Conservation (phyloP, 2,329 filamentous ascomycete species). For the Fusarium illudens region DNA sequence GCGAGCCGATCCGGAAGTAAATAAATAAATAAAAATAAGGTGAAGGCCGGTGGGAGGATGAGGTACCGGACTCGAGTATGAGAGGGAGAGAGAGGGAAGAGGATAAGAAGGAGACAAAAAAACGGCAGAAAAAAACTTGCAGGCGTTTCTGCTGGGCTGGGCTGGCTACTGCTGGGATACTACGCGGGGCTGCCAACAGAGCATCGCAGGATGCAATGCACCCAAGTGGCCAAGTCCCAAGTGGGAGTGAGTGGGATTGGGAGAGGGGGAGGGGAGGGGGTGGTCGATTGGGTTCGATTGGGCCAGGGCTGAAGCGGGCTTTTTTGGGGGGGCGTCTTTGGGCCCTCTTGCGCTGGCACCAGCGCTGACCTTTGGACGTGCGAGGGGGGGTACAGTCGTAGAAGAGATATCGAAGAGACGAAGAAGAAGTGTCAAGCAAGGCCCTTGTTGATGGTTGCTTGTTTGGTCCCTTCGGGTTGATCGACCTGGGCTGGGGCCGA, state of each 20-base stretch:
- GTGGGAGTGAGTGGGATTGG: slow-evolving; percentile 27
- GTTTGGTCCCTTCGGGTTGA: slow-evolving; percentile 19
- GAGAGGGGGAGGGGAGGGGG: slow-evolving; percentile 6
- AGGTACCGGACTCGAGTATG: slow-evolving; percentile 18
- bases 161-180: slow-evolving; percentile 37
- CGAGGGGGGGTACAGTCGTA: not conserved
- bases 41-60: slow-evolving; percentile 20
- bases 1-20: slow-evolving; percentile 25
- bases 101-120: slow-evolving; percentile 39
- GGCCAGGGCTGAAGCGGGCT: slow-evolving; percentile 28
- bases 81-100: slow-evolving; percentile 10
- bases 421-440: slow-evolving; percentile 29
- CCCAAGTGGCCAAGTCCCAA: slow-evolving; percentile 39
- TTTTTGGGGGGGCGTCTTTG: slow-evolving; percentile 23
- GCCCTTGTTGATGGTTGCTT: slow-evolving; percentile 9
- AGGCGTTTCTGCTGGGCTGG: slow-evolving; percentile 24
- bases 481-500: slow-evolving; percentile 16
- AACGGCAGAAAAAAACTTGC: slow-evolving; percentile 36
- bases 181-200: slow-evolving; percentile 46
- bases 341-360: slow-evolving; percentile 3
- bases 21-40: slow-evolving; percentile 4
- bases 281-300: slow-evolving; percentile 31
- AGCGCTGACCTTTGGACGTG: slow-evolving; percentile 18
- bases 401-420: slow-evolving; percentile 27
- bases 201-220: slow-evolving; percentile 47